phyloP scores from a whole-genome alignment of 192 early-diverging fungal genomes.

The Haplosporangium gracile region DNA sequence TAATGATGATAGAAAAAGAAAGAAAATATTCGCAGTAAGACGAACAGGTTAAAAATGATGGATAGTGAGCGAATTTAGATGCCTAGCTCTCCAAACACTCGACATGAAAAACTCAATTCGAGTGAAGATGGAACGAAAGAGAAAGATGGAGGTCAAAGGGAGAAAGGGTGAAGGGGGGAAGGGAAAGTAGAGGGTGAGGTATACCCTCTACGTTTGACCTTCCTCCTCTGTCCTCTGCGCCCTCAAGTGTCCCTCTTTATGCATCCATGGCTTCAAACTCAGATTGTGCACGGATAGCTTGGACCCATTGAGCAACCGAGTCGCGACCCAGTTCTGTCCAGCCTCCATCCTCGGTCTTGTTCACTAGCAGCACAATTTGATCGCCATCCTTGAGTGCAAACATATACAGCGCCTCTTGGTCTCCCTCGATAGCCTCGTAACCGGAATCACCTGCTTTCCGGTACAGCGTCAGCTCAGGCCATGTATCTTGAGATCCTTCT shows the following conservation, averaged over 20 bases:
- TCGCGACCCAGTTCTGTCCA: conserved; percentile 8
- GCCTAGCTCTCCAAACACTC: background rate
- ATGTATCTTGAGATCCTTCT: conserved; percentile 31
- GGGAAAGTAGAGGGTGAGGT: background rate
- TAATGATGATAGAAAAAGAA: background rate
- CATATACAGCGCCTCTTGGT: conserved; percentile 55
- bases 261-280: conserved; percentile 36
- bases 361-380: conserved; percentile 32
- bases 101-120: background rate
- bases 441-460: conserved; percentile 15
- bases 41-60: background rate
- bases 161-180: background rate
- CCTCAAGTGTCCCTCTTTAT: background rate
- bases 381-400: conserved; percentile 54
- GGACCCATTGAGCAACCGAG: conserved; percentile 46
- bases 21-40: conserved; percentile 1
- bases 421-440: conserved; percentile 39
- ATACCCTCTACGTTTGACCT: background rate
- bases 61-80: background rate
- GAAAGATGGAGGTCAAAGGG: background rate
- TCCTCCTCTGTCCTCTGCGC: background rate
- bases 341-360: conserved; percentile 13
- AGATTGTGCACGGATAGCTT: conserved; percentile 39
- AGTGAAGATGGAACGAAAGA: background rate
- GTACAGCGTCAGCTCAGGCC: conserved; percentile 36